Base-by-base conservation (phyloP, 257 asterid species). In the Phtheirospermum japonicum region DNA sequence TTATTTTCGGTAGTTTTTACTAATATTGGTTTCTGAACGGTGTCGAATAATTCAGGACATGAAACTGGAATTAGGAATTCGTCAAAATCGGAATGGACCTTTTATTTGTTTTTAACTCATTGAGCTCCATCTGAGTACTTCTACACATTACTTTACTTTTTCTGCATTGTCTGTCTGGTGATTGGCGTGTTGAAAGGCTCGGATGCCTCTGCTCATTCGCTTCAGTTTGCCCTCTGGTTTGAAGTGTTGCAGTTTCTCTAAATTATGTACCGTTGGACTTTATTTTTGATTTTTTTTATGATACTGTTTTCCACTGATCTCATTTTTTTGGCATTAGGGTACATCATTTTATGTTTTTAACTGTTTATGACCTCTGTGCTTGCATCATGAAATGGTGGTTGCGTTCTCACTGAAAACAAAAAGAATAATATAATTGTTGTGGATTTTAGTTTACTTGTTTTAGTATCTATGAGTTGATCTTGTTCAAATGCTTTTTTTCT, bases 351-450 rank as follows among this genome's bases (percentile, higher is more conserved):
- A 43, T 61, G 18, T 14, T 34, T 57, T 34, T 26, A 3, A 18
- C 16, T 13, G 61, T 11, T 13, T 6, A 28, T 28, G 57, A 36
- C 46, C 2, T 5, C 26, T 6, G 61, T 54, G 43, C 43, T 51
- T 57, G 64, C 64, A 40, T 57, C 61, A 36, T 57, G 65, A 18
- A 5, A 32, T 37, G 54, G 18, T 33, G 43, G 9, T 63, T 5
- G 32, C 6, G 53, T 73, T 61, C 71, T 43, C 51, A 23, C 39
- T 39, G 54, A 51, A 56, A 20, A 39, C 45, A 66, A 26, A n/a
- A 42, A 37, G 56, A 50, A 48, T 34, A 7, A 9, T 30, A 16
- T 53, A 20, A 31, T 51, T 33, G 46, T 6, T 36, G 9, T 14
- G 26, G 26, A 26, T 51, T 59, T 14, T 53, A 7, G 17, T 11